phyloP scores from a whole-genome alignment of 495 filamentous ascomycete genomes.

The Glonium stellatum region DNA sequence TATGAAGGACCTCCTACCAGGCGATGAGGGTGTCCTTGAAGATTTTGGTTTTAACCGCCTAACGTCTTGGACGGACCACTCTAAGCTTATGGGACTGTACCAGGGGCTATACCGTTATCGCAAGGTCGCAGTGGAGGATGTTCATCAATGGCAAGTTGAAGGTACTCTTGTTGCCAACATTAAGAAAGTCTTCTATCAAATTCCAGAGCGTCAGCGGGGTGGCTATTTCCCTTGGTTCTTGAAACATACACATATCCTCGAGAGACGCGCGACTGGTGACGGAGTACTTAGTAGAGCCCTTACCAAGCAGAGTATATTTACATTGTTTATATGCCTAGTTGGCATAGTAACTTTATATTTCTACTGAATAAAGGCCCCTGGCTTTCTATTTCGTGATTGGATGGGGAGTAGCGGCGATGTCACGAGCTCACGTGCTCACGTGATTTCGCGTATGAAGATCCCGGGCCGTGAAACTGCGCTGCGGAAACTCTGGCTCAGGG shows the following conservation, averaged over 20 bases:
- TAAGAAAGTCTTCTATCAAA: slow-evolving; percentile 6
- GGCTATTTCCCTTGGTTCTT: slow-evolving; percentile 13
- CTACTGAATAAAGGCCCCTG: no score
- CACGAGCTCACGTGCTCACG: no score
- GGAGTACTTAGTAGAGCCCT: no score
- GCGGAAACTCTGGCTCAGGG: no score
- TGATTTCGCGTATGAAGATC: no score
- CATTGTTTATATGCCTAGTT: no score
- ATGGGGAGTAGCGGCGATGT: no score
- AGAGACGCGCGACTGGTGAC: slow-evolving; percentile 3
- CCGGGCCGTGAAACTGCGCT: no score
- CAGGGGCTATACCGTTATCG: neutral
- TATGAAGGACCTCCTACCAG: slow-evolving; percentile 1
- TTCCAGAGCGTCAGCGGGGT: slow-evolving; percentile 1
- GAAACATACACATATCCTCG: slow-evolving; percentile 2
- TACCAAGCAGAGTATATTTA: no score
- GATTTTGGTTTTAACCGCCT: slow-evolving; percentile 13
- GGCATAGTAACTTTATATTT: no score
- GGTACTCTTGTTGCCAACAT: slow-evolving; percentile 10
- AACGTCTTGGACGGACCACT: neutral
- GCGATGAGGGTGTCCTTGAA: slow-evolving; percentile 9
- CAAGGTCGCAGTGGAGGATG: neutral
- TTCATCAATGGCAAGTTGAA: slow-evolving; percentile 9
- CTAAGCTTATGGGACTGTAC: slow-evolving; percentile 8
- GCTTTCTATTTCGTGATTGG: no score